A percentile compares a stretch with the other conserved stretches of the same genome.
Evolutionary conservation across 208 protist genomes (phyloP).

Genomic region (Acanthamoeba lenticulata): DNA sequence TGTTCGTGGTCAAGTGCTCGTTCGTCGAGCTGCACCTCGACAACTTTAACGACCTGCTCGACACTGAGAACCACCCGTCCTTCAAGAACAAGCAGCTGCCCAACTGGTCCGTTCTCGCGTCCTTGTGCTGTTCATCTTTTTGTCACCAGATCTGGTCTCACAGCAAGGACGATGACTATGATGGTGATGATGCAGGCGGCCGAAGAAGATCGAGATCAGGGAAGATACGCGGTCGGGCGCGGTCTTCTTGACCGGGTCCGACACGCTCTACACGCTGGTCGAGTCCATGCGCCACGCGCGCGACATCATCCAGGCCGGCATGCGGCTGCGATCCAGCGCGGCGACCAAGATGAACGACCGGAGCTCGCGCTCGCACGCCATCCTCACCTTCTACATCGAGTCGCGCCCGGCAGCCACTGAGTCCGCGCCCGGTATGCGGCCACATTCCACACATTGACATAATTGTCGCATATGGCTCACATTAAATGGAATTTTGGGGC

Average conservation of each 20-base stretch:
- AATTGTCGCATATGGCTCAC: neutral
- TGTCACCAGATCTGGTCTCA: too few species aligned
- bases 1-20: slow-evolving; percentile 50
- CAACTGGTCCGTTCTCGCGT: neutral
- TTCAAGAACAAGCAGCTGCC: slow-evolving; percentile 58
- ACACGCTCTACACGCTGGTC: slow-evolving; percentile 37
- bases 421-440: neutral
- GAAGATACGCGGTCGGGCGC: neutral
- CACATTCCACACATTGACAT: neutral
- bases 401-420: neutral
- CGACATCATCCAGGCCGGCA: slow-evolving; percentile 17
- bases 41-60: slow-evolving; percentile 51
- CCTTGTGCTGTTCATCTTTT: neutral
- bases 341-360: slow-evolving; percentile 83
- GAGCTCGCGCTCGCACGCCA: slow-evolving; percentile 83
- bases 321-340: slow-evolving; percentile 68
- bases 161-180: too few species aligned
- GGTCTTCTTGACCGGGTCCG: slow-evolving; percentile 27
- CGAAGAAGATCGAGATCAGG: slow-evolving; percentile 52
- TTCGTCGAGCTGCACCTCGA: slow-evolving; percentile 59
- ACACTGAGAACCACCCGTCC: slow-evolving; percentile 17
- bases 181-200: neutral
- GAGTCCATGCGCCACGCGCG: neutral
- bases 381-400: slow-evolving; percentile 75
- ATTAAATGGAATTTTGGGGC: too few species aligned